Base-by-base conservation (phyloP, 176 grass and related monocot species). In the Eragrostis nindensis region DNA sequence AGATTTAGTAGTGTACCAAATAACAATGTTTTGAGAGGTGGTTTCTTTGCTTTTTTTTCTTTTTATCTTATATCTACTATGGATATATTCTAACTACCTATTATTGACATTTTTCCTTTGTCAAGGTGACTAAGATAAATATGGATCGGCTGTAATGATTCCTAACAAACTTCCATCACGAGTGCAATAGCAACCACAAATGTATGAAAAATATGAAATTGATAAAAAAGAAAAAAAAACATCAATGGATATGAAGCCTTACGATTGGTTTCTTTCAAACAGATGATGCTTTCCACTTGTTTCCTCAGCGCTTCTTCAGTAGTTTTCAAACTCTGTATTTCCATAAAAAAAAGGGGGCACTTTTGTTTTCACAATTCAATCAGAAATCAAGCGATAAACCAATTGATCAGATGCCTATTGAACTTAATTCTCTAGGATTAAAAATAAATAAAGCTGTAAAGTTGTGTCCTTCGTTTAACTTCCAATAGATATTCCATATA, bases 11-110 rank as follows among this genome's bases (percentile, higher is more conserved):
- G n/a, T n/a, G n/a, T n/a, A n/a, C n/a, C 24, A 73, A 77, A 74
- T 86, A 86, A 86, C 68, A 78, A 82, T 73, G 83, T 77, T 81
- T 70, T 60, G 18, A 32, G 72, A 57, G 73, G 24, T 63, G 29
- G 41, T 65, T 65, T 59, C 39, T 82, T 13, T 27, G 21, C 9
- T 60, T 6, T 63, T 81, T 69, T 66, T 48, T 26, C 22, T 14
- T 44, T 24, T 64, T 43, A 64, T 53, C n/a, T 66, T 59, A 38
- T 67, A 25, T 44, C 22, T 72, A 4, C 1, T 16, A 7, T 30
- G 40, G 45, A 72, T 71, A 82, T 67, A 77, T 77, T 66, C 57
- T 57, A 72, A 75, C 64, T 70, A 22, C 65, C 57, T 74, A 61
- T 73, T 72, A 86, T 49, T 77, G 59, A 36, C 59, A 79, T 27